A percentile compares a stretch with the other conserved stretches of the same genome.
Evolutionary conservation across 345 rosid genomes (phyloP).

Genomic region (Pugionium dolabratum): DNA sequence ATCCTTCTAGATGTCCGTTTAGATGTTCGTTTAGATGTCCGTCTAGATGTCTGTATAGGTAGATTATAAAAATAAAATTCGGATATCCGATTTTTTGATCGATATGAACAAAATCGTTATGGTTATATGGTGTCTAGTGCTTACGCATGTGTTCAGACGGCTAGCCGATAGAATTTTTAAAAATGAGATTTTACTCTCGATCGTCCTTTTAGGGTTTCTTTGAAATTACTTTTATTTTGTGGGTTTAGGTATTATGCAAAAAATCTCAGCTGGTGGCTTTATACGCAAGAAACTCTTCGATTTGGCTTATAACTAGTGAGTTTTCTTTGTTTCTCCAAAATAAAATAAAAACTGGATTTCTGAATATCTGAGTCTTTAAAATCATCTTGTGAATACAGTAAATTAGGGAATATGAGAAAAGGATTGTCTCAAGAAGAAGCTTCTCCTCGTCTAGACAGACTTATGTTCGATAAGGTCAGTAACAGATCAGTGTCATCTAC

Average conservation of each 20-base stretch:
- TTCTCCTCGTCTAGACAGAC: conserved; percentile 75
- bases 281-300: conserved; percentile 68
- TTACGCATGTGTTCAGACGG: no score
- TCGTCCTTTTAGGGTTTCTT: background rate
- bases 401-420: conserved; percentile 63
- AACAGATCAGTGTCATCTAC: no score
- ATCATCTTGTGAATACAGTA: conserved; percentile 52
- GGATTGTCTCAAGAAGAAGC: conserved; percentile 86
- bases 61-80: no score
- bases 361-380: background rate
- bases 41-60: no score
- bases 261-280: conserved; percentile 66
- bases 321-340: conserved; percentile 24
- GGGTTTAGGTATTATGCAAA: conserved; percentile 63
- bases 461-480: conserved; percentile 77
- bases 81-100: no score
- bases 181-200: no score
- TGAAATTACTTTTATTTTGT: conserved; percentile 18
- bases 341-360: background rate
- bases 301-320: conserved; percentile 81
- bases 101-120: no score
- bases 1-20: no score
- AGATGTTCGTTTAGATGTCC: no score
- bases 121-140: no score
- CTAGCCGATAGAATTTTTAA: no score